phyloP scores from a whole-genome alignment of 2,329 filamentous ascomycete species.

The Paramyrothecium roridum region DNA sequence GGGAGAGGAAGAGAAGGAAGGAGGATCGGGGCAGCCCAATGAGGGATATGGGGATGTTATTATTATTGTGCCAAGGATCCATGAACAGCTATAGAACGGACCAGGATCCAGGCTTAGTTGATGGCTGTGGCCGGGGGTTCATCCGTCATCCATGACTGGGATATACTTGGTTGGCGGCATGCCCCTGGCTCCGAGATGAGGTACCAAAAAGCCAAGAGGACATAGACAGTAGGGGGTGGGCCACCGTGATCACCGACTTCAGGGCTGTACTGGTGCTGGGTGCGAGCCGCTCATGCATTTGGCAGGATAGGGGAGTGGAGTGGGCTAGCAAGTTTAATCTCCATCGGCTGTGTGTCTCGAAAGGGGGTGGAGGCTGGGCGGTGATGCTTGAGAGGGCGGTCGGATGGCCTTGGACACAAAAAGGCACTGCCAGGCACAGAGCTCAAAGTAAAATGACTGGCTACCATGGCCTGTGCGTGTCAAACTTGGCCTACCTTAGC shows the following conservation, averaged over 20 bases:
- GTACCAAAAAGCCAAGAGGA: constrained; percentile 9
- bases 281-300: constrained; percentile 2
- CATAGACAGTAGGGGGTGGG: constrained; percentile 7
- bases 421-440: not conserved
- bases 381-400: not conserved
- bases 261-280: constrained; percentile 8
- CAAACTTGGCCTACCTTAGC: not conserved
- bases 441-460: not conserved
- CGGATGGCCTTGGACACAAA: not conserved
- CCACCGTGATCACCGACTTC: constrained; percentile 18
- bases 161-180: not conserved
- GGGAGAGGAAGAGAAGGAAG: constrained; percentile 27
- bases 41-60: constrained; percentile 36
- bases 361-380: not conserved
- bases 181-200: constrained; percentile 8
- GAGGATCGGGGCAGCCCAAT: constrained; percentile 28
- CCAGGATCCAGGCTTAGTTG: not conserved
- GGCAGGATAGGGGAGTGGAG: constrained; percentile 24
- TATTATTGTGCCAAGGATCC: constrained; percentile 23
- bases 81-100: not conserved
- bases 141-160: not conserved
- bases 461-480: not conserved
- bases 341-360: constrained; percentile 9
- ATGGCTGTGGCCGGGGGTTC: not conserved
- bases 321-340: constrained; percentile 19